phyloP scores from a whole-genome alignment of 2,329 filamentous ascomycete genomes.

The Cladophialophora yegresii region DNA sequence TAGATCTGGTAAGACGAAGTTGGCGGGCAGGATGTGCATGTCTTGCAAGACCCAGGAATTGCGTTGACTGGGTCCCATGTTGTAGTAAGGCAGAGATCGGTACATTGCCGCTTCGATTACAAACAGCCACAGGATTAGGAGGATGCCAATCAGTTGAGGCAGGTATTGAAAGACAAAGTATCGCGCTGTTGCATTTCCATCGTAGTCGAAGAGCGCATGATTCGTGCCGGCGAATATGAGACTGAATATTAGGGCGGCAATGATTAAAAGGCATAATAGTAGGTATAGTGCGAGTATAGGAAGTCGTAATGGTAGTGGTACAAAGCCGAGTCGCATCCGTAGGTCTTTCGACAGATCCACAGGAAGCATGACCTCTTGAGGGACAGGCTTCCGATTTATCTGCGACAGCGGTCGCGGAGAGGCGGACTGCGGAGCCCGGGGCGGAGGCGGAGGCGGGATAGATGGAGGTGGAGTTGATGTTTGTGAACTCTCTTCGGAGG shows the following conservation, averaged over 20 bases:
- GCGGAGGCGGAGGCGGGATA: constrained; percentile 20
- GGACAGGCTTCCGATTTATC: constrained; percentile 23
- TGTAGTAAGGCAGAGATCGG: constrained; percentile 73
- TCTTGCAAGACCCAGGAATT: constrained; percentile 65
- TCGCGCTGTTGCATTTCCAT: constrained; percentile 66
- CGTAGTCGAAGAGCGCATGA: constrained; percentile 68
- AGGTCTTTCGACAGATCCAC: constrained; percentile 49
- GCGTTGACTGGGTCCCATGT: constrained; percentile 56
- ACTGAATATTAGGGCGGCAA: constrained; percentile 69
- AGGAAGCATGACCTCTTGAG: constrained; percentile 41
- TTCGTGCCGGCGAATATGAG: constrained; percentile 67
- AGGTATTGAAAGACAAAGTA: constrained; percentile 88
- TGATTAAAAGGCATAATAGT: constrained; percentile 67
- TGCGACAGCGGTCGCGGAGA: constrained; percentile 20
- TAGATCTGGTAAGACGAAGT: constrained; percentile 68
- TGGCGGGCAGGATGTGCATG: constrained; percentile 60
- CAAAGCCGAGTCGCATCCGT: constrained; percentile 62
- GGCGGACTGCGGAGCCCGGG: constrained; percentile 19
- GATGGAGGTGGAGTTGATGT: constrained; percentile 25
- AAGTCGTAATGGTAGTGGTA: constrained; percentile 70
- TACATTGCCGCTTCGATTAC: constrained; percentile 72
- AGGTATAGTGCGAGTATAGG: constrained; percentile 64
- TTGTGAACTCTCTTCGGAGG: constrained; percentile 1
- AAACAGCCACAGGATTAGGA: constrained; percentile 75
- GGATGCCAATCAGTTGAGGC: constrained; percentile 72